Base-by-base conservation (phyloP, 2,329 filamentous ascomycete species). In the Fusarium sp. region DNA sequence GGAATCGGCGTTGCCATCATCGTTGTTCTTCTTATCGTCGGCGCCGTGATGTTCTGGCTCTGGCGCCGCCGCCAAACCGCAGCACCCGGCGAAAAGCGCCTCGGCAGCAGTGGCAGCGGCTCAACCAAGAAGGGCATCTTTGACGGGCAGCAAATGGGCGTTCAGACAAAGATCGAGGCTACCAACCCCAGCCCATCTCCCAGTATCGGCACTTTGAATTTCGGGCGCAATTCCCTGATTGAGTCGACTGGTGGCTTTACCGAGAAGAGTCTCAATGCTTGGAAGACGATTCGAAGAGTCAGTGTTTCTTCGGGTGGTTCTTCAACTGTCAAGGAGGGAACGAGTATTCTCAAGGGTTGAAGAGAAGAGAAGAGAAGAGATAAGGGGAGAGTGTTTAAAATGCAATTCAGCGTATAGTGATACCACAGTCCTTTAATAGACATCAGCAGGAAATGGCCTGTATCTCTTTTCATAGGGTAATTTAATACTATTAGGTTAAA, bases 121-220 rank as follows among this genome's bases (percentile, higher is more conserved):
- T 63, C 54, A 49, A 62, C 70, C 41, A 72, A 63, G 27, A 62
- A 61, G 29, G 69, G 65, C 20, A 71, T 75, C 14, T 76, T 75
- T 17, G 74, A 74, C 44, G 73, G 75, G 8, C 66, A 68, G 20
- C 64, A 54, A 57, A 58, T 77, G 38, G 75, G 75, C 11, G 75
- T 77, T 9, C 74, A 73, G n/a, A 77, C 75, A 17, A 75, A 75
- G 67, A 77, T 77, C 52, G 75, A 73, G 25, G 73, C 75, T 46
- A 75, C 49, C 46, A 77, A 71, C 57, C 74, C 72, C 7, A 74
- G 63, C n/a, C 74, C 75, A 0, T 70, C 72, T 29, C 75, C 75
- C 4, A 77, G 73, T 27, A 25, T 76, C 9, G 75, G 75, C 7
- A 74, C 71, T 29, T 55, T 77, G 60, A 77, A 77, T 72, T 75